phyloP scores from a whole-genome alignment of 495 filamentous ascomycete species.

The Penicillium mononematosum region DNA sequence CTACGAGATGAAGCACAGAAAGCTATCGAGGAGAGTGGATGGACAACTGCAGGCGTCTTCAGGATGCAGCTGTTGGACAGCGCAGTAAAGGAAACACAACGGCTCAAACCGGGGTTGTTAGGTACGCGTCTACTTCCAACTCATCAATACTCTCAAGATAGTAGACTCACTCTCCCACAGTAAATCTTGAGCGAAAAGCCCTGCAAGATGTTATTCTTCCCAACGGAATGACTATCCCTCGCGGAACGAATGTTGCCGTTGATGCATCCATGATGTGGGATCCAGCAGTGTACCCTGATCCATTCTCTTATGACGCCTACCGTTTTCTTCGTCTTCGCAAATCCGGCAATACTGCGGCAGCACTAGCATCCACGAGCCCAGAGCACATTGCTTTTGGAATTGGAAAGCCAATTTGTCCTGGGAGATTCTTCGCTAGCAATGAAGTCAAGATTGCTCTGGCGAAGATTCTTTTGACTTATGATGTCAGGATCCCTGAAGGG shows the following conservation, averaged over 20 bases:
- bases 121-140: background rate
- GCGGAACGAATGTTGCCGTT: background rate
- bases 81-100: constrained; percentile 20
- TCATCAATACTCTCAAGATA: background rate
- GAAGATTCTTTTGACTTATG: constrained; percentile 13
- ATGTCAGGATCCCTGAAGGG: background rate
- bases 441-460: constrained; percentile 37
- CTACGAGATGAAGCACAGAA: constrained; percentile 19
- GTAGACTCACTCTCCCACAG: background rate
- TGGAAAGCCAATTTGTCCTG: constrained; percentile 46
- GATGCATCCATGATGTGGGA: constrained; percentile 4
- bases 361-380: constrained; percentile 31
- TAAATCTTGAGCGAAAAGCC: constrained; percentile 1
- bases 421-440: constrained; percentile 39
- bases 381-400: constrained; percentile 38
- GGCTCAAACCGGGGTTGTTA: constrained; percentile 12
- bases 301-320: background rate
- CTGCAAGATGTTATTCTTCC: background rate
- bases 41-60: constrained; percentile 35
- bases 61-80: constrained; percentile 40
- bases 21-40: constrained; percentile 18
- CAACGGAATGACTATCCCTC: background rate
- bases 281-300: background rate
- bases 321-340: background rate
- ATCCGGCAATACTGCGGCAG: constrained; percentile 2